Percentiles rank a stretch among this genome's conserved stretches.
Conservation (phyloP, 805 yeast genomes). For the Schwanniomyces occidentalis region DNA sequence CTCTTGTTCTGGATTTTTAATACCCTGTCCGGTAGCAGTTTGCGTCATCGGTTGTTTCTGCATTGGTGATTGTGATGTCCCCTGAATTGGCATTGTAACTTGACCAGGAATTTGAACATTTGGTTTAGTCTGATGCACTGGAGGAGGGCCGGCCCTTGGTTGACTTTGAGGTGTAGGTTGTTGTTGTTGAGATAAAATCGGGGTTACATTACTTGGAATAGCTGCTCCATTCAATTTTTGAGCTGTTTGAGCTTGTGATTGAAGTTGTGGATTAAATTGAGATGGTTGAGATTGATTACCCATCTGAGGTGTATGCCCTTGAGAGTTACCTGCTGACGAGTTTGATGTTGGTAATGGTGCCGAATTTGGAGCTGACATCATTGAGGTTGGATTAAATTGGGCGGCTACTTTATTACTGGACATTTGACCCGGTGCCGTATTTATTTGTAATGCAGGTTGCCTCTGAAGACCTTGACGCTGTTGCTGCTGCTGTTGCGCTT, state of each 20-base stretch:
- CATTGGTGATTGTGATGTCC: conserved; percentile 6
- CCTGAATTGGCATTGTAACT: conserved; percentile 4
- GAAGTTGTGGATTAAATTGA: conserved; percentile 11
- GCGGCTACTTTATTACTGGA: conserved; percentile 9
- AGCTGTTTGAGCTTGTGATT: conserved; percentile 13
- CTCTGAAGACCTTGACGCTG: conserved; percentile 22
- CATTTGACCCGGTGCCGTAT: conserved; percentile 6
- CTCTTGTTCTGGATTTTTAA: conserved; percentile 11
- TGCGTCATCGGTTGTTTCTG: conserved; percentile 4
- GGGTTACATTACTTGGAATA: conserved; percentile 16
- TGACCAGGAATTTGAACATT: conserved; percentile 7
- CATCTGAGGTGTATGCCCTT: conserved; percentile 33
- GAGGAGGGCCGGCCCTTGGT: conserved; percentile 13
- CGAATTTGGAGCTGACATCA: conserved; percentile 20
- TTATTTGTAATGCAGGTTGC: conserved; percentile 20
- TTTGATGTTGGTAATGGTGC: conserved; percentile 20
- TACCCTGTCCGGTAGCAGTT: neutral
- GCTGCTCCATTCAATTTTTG: conserved; percentile 14
- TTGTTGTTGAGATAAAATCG: conserved; percentile 26
- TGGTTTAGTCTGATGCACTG: conserved; percentile 6
- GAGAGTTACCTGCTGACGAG: conserved; percentile 19
- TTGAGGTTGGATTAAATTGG: conserved; percentile 12
- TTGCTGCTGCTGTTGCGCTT: conserved; percentile 10
- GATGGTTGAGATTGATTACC: conserved; percentile 20
- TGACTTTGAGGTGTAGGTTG: conserved; percentile 22